Evolutionary conservation across 768 basidiomycete genomes (phyloP).

Genomic region (Russula griseocarnosa): DNA sequence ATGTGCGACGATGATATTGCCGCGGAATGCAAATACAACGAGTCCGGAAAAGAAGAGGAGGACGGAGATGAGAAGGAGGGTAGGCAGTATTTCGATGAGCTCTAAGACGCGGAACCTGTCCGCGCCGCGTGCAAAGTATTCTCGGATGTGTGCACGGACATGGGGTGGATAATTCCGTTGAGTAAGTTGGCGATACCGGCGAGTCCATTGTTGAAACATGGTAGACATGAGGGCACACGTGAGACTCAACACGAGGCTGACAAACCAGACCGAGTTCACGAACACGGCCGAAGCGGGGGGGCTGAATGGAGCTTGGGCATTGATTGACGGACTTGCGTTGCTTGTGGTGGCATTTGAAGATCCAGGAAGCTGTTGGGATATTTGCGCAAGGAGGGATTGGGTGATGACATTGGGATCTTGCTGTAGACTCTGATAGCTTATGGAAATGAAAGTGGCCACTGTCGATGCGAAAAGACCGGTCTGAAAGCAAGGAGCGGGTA

Average conservation of each 20-base stretch:
- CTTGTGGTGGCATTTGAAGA: not conserved
- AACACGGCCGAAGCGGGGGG: not conserved
- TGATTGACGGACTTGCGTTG: not conserved
- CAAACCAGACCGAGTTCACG: not conserved
- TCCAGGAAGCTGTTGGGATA: not conserved
- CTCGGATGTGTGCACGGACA: not conserved
- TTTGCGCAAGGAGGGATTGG: not conserved
- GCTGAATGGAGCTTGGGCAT: not conserved
- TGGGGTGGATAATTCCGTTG: not conserved
- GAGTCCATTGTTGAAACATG: not conserved
- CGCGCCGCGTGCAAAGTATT: constrained; percentile 4
- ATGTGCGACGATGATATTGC: not conserved
- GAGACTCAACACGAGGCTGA: not conserved
- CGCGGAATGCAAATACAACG: not conserved
- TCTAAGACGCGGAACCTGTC: not conserved
- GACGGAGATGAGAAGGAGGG: not conserved
- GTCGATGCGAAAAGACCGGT: not conserved
- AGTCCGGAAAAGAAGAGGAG: not conserved
- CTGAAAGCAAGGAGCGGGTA: not conserved
- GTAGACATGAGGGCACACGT: not conserved
- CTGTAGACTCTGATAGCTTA: not conserved
- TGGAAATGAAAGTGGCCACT: not conserved
- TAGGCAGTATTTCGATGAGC: not conserved
- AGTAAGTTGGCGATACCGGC: not conserved
- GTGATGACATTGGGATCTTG: not conserved